phyloP scores from a whole-genome alignment of 306 rosid genomes.

The Potentilla sterilis region DNA sequence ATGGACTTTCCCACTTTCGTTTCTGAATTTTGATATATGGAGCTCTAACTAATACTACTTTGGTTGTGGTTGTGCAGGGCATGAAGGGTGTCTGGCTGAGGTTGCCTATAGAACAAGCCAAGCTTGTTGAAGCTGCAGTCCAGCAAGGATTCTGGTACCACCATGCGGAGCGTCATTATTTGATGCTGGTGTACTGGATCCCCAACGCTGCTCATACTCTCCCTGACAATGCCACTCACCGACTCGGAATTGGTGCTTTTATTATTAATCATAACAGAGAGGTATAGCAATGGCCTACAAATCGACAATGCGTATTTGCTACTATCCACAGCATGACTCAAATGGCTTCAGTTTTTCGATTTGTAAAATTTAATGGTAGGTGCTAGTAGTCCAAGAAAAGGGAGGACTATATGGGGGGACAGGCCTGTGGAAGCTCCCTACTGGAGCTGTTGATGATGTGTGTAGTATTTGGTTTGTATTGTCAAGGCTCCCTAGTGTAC shows the following conservation, averaged over 20 bases:
- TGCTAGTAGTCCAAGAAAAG: slow-evolving; percentile 86
- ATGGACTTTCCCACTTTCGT: slow-evolving; percentile 9
- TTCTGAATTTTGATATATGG: background rate
- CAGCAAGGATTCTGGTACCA: slow-evolving; percentile 92
- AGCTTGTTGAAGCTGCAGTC: slow-evolving; percentile 58
- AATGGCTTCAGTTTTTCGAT: slow-evolving; percentile 8
- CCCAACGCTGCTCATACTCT: slow-evolving; percentile 51
- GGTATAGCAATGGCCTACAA: background rate
- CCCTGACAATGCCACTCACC: slow-evolving; percentile 35
- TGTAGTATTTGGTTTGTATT: background rate
- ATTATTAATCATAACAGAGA: slow-evolving; percentile 1
- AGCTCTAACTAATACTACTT: background rate
- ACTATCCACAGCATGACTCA: background rate
- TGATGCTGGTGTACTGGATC: slow-evolving; percentile 86
- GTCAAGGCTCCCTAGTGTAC: slow-evolving; percentile 4
- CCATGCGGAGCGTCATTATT: slow-evolving; percentile 79
- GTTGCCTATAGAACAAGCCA: slow-evolving; percentile 56
- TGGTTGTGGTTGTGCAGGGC: slow-evolving; percentile 49
- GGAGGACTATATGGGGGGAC: slow-evolving; percentile 52
- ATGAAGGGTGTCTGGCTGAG: slow-evolving; percentile 74
- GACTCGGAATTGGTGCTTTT: slow-evolving; percentile 12
- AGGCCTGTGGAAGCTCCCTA: slow-evolving; percentile 82
- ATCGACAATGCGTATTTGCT: background rate
- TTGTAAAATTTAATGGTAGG: slow-evolving; percentile 30
- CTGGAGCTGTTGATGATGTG: slow-evolving; percentile 86